Conservation (phyloP, 2,329 filamentous ascomycete genomes). For the Diaporthe sp. region DNA sequence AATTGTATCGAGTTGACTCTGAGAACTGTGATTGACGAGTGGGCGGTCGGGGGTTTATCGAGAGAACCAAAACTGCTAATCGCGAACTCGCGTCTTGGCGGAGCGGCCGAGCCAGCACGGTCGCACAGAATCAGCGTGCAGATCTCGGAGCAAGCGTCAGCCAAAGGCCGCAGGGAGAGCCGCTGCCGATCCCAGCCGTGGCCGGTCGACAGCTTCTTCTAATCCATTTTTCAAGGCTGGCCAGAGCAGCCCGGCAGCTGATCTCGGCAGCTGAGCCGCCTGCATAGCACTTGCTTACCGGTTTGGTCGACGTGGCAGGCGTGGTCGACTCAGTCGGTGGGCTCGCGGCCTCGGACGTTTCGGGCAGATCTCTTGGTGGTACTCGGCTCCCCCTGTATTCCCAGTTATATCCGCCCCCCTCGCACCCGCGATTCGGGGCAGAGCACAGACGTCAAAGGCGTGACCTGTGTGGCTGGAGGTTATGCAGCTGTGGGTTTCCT, state of each 20-base stretch:
- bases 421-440: neutral
- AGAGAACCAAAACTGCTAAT: neutral
- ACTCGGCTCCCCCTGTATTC: neutral
- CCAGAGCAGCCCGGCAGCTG: neutral
- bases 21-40: neutral
- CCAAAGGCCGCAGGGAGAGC: neutral
- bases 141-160: conserved; percentile 1
- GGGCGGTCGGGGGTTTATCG: conserved; percentile 13
- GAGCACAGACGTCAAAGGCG: neutral
- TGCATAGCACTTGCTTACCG: neutral
- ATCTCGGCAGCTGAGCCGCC: neutral
- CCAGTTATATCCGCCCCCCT: conserved; percentile 1
- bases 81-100: conserved; percentile 35
- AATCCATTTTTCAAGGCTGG: neutral
- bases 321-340: neutral
- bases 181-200: neutral
- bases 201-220: neutral
- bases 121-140: neutral
- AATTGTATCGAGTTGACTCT: neutral
- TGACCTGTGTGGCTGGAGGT: neutral
- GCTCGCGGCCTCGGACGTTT: conserved; percentile 8
- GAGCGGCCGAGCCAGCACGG: conserved; percentile 16
- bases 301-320: neutral
- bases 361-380: neutral
- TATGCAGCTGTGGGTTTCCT: neutral